Evolutionary conservation across 1,284 basidiomycete genomes (phyloP).

Genomic region (Psilocybe mexicana): DNA sequence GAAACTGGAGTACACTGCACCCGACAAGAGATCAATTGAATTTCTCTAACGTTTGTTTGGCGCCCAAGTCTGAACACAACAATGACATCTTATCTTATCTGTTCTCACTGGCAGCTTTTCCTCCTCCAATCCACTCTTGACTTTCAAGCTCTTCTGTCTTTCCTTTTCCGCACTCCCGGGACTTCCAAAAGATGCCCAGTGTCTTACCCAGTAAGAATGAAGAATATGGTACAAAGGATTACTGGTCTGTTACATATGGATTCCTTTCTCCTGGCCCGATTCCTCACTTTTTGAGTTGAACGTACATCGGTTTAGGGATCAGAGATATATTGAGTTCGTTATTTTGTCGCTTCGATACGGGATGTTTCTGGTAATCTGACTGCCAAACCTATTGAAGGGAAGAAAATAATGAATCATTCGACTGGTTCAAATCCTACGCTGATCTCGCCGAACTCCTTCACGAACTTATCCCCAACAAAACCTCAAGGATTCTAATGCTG

Average conservation of each 20-base stretch:
- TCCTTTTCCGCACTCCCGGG: too few species aligned
- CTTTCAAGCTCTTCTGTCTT: too few species aligned
- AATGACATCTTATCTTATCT: neutral
- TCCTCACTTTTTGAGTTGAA: neutral
- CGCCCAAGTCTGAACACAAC: neutral
- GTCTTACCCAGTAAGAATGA: constrained; percentile 68
- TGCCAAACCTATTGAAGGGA: constrained; percentile 46
- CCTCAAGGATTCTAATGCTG: constrained; percentile 78
- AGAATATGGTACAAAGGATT: constrained; percentile 73
- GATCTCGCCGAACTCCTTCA: constrained; percentile 64
- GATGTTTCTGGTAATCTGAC: constrained; percentile 1
- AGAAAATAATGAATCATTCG: constrained; percentile 66
- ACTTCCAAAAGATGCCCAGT: constrained; percentile 22
- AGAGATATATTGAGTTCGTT: constrained; percentile 66
- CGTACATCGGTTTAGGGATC: constrained; percentile 48
- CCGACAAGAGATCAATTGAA: too few species aligned
- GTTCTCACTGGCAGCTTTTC: neutral
- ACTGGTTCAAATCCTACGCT: constrained; percentile 83
- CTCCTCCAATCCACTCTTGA: neutral
- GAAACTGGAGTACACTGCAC: too few species aligned
- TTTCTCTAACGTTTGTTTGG: neutral
- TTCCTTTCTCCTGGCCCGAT: neutral
- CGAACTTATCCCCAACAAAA: constrained; percentile 64
- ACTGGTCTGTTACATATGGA: constrained; percentile 54
- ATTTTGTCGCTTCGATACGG: too few species aligned